Percentiles rank a stretch among this genome's conserved stretches.
Evolutionary conservation across 108 stramenopile species (phyloP).

Genomic region (Discostella pseudostelligera): DNA sequence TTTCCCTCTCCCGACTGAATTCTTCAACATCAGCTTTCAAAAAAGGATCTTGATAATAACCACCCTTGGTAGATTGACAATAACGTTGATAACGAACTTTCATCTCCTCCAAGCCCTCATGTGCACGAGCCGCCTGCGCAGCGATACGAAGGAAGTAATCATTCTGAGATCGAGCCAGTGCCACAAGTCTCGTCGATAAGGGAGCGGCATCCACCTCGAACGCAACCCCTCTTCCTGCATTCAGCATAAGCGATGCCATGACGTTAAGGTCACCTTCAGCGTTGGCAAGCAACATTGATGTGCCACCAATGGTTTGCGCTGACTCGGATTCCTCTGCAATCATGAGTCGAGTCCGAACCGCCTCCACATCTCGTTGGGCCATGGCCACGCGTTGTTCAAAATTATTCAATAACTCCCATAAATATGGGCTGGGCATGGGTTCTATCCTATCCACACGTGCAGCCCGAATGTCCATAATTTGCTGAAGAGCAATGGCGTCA

Average conservation of each 20-base stretch:
- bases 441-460: slow-evolving; percentile 72
- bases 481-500: slow-evolving; percentile 40
- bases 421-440: slow-evolving; percentile 73
- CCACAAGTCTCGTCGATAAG: slow-evolving; percentile 33
- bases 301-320: slow-evolving; percentile 8
- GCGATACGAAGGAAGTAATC: slow-evolving; percentile 57
- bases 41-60: slow-evolving; percentile 61
- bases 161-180: slow-evolving; percentile 48
- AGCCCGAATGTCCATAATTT: slow-evolving; percentile 64
- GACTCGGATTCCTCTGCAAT: slow-evolving; percentile 33
- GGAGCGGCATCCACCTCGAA: slow-evolving; percentile 7
- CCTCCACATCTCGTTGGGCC: slow-evolving; percentile 32
- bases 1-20: slow-evolving; percentile 43
- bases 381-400: slow-evolving; percentile 52
- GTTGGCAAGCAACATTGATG: slow-evolving; percentile 22
- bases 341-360: slow-evolving; percentile 21
- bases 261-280: slow-evolving; percentile 8
- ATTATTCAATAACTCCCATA: slow-evolving; percentile 63
- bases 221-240: slow-evolving; percentile 17
- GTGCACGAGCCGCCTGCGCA: slow-evolving; percentile 44
- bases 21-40: slow-evolving; percentile 57
- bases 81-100: slow-evolving; percentile 45
- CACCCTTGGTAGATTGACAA: slow-evolving; percentile 41
- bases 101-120: slow-evolving; percentile 55
- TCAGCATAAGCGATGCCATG: slow-evolving; percentile 26